Conservation (phyloP, 2,329 filamentous ascomycete genomes). For the Zasmidium cellare region DNA sequence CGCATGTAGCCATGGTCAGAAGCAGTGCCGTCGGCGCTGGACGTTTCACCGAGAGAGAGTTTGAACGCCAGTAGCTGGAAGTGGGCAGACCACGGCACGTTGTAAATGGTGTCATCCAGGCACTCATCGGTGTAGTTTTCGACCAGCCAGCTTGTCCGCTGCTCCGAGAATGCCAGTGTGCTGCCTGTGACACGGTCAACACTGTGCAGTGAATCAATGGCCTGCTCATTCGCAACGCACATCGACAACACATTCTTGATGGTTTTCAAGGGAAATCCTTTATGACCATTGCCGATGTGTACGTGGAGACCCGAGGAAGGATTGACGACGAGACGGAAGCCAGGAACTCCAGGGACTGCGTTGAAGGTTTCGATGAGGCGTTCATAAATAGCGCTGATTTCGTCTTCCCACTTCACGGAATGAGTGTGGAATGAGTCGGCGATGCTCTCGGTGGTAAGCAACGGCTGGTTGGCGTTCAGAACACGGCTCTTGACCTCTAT, state of each 20-base stretch:
- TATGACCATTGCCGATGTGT: constrained; percentile 32
- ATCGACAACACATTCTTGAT: constrained; percentile 33
- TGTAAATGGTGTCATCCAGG: constrained; percentile 4
- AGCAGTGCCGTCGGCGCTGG: neutral
- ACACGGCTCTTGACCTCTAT: constrained; percentile 19
- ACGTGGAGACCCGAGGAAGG: constrained; percentile 30
- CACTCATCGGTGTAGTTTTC: neutral
- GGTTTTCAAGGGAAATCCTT: constrained; percentile 23
- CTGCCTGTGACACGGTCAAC: constrained; percentile 17
- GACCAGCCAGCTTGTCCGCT: neutral
- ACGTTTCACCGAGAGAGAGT: neutral
- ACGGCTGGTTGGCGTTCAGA: neutral
- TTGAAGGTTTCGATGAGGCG: constrained; percentile 16
- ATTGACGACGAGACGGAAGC: constrained; percentile 27
- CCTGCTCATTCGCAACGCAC: constrained; percentile 30
- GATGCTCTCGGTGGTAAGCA: neutral
- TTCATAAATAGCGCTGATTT: constrained; percentile 17
- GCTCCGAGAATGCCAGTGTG: neutral
- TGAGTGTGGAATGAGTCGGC: constrained; percentile 6
- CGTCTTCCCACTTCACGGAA: constrained; percentile 11
- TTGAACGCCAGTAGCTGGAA: constrained; percentile 2
- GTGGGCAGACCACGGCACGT: constrained; percentile 14
- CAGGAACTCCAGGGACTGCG: neutral
- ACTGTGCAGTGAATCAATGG: constrained; percentile 30
- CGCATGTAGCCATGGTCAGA: too few relatives aligned